Conservation (phyloP, 2,329 filamentous ascomycete species). For the Sporothrix pallida region DNA sequence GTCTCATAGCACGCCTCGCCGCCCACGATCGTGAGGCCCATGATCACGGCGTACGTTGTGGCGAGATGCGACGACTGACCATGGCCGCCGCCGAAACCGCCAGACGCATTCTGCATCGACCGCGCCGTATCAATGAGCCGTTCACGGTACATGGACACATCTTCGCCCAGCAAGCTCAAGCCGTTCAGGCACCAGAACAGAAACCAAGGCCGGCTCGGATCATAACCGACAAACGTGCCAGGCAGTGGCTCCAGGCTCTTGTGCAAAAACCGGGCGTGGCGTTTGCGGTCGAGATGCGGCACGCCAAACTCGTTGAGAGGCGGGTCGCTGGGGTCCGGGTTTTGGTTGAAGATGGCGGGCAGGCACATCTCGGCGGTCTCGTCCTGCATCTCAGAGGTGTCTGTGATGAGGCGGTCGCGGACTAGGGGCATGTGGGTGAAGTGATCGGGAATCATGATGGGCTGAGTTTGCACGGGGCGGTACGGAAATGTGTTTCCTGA, state of each 20-base stretch:
- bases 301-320: slow-evolving; percentile 73
- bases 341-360: slow-evolving; percentile 66
- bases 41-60: slow-evolving; percentile 81
- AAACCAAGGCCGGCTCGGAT: slow-evolving; percentile 91
- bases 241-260: slow-evolving; percentile 68
- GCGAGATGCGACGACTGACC: slow-evolving; percentile 89
- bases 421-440: slow-evolving; percentile 67
- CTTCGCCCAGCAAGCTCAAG: slow-evolving; percentile 76
- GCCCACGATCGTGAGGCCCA: slow-evolving; percentile 79
- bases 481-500: neutral
- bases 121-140: slow-evolving; percentile 75
- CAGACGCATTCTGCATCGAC: slow-evolving; percentile 79
- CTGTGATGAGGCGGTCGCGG: slow-evolving; percentile 68
- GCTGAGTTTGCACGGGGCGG: slow-evolving; percentile 5
- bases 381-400: slow-evolving; percentile 71
- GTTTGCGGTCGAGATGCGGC: slow-evolving; percentile 70
- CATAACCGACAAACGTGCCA: slow-evolving; percentile 71
- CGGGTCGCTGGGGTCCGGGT: slow-evolving; percentile 52
- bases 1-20: slow-evolving; percentile 72
- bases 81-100: slow-evolving; percentile 93
- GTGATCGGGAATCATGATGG: slow-evolving; percentile 56
- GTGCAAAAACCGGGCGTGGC: slow-evolving; percentile 67
- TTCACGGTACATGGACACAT: slow-evolving; percentile 69
- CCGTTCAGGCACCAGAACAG: slow-evolving; percentile 89
- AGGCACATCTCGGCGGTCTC: slow-evolving; percentile 71